Base-by-base conservation (phyloP, 345 rosid genomes). In the Pseudoturritis turrita region DNA sequence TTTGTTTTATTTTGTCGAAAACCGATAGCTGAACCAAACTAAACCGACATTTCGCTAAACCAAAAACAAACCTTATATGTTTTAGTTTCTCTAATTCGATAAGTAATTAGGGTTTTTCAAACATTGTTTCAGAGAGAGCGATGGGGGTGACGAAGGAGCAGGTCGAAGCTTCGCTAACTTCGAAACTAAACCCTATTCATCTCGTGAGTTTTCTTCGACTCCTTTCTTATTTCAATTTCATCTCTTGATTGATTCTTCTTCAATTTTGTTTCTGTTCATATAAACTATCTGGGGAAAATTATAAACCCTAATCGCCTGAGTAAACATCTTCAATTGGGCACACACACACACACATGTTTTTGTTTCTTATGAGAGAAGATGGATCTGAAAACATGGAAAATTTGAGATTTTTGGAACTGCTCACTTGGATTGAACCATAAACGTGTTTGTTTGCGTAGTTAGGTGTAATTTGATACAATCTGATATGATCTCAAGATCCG, bases 121-220 rank as follows among this genome's bases (percentile, higher is more conserved):
- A n/a, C 6, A 22, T 58, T 22, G 68, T n/a, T 29, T 3, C 4
- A 25, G 73, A 23, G 43, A 44, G 47, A 25, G 68, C 58, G 72
- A 90, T 88, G 97, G 92, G 90, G 15, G 87, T 90, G 62, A 89
- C 87, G 4, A 90, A 89, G 83, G 98, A 93, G 59, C 87, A 86
- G 77, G 91, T 90, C 39, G 92, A 87, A 74, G 84, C 91, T 45
- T 77, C 92, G 18, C 45, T 93, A 83, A 85, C 83, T 37, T 81
- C 92, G 13, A 93, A 93, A 71, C 72, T 93, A 57, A 85, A 79
- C 13, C 97, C 98, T 61, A 67, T 83, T 22, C 89, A 93, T 77
- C 84, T 93, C 36, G 98, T 90, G 75, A 79, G 86, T 59, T 28
- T 39, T 44, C 49, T 15, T 33, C 25, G 36, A 15, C 2, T 68